Base-by-base conservation (phyloP, 2,329 filamentous ascomycete genomes). In the Basipetospora sp. region DNA sequence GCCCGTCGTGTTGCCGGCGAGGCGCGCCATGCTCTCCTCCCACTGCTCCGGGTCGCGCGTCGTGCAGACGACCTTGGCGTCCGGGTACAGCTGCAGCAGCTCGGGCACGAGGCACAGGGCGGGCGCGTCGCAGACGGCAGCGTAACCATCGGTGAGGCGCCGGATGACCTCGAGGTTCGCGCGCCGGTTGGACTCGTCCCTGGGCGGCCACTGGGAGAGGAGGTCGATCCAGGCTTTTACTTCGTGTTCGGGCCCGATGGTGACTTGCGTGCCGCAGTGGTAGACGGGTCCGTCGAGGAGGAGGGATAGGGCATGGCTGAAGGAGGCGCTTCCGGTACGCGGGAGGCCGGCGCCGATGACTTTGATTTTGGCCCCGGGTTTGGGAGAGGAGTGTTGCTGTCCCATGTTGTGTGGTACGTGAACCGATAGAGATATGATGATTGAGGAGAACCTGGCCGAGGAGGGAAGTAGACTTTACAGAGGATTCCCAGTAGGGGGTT, bases 51-150 rank as follows among this genome's bases (percentile, higher is more conserved):
- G 48, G 40, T 58, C 53, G 35, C 60, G 52, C 2, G 55, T 59
- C 11, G 62, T 64, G 43, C 54, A 59, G 38, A 70, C 58, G 20
- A 69, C 63, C 37, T 61, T 57, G 14, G 66, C 65, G 27, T 67
- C 57, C 0, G 66, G 66, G 44, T 65, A 69, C 25, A 67, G 48
- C 27, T 60, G 55, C 48, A 69, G 50, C 38, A 69, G 53, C 43
- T 69, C 63, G 29, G 60, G 57, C 15, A 53, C 57, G 13, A 69
- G 55, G 15, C 58, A 48, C 25, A 45, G 54, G 4, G 57, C 56
- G 2, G 65, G 65, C 20, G 58, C 50, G 47, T 70, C 66, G 50
- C 56, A 55, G 36, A 51, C 55, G 25, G 54, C 55, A 34, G 53
- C 51, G 44, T 60, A 50, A 43, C 57, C 51, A 41, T 58, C 48